Evolutionary conservation across 345 rosid genomes (phyloP), one percentile per base, ranked within the genome.

Genomic region (Trapa incisa): DNA sequence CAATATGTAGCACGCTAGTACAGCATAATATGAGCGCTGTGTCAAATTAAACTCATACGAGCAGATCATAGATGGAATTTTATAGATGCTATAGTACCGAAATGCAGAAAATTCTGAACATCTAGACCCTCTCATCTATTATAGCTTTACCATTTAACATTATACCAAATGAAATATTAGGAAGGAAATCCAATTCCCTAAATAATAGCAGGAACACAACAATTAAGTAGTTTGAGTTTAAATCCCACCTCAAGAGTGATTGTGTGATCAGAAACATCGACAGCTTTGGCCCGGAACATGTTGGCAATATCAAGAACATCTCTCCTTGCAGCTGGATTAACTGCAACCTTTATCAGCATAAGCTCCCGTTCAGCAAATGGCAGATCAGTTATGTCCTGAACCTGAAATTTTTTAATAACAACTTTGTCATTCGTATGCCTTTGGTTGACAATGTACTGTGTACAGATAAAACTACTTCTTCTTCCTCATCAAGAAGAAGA

Each of bases 301-400:
- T 68, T 73, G 72, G 76, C 76, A 68, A 73, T 69, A 47, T 73
- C 76, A 45, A 73, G 72, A 16, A 73, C 72, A 36, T 73, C 76
- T 29, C 72, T 52, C 47, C 76, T 66, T 12, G 76, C 76, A 57
- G 76, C 60, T 37, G 72, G 69, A 68, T 73, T 65, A 33, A 65
- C 76, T 22, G 76, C 76, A 43, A 73, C 48, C 60, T 73, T 73
- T 57, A 73, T 73, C 65, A 73, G 38, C 76, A 73, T 69, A 65
- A 73, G 65, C 65, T 73, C 76, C 1, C 76, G 72, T 60, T 73
- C 76, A 37, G 76, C 76, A 73, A 73, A 73, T 65, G 76, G 76
- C 45, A 65, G 36, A 47, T 65, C 48, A 15, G 76, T 73, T 6
- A 73, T 6, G 65, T 73, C 72, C 58, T 37, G 64, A 47, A 73